Base-by-base conservation (phyloP, 2,329 filamentous ascomycete genomes). In the Leptographium galeiforme region DNA sequence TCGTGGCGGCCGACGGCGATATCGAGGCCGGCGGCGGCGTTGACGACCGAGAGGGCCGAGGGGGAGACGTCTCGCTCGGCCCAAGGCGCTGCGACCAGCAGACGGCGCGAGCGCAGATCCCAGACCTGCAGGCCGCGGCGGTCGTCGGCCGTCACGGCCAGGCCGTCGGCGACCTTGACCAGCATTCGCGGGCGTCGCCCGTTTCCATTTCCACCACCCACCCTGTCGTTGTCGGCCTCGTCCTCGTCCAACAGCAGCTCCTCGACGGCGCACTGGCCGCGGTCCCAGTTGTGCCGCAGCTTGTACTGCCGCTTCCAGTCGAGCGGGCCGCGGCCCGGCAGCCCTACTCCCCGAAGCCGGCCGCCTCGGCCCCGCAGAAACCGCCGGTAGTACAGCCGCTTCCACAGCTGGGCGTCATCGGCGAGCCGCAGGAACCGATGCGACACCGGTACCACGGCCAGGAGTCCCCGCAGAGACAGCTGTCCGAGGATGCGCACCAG, bases 221-320 rank as follows among this genome's bases (percentile, higher is more conserved):
- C n/a, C n/a, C n/a, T n/a, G n/a, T n/a, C n/a, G n/a, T n/a, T n/a
- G n/a, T n/a, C n/a, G n/a, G n/a, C n/a, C n/a, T n/a, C n/a, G n/a
- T n/a, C n/a, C 34, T 45, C 38, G 7, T 18, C 48, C 36, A 70
- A 52, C 74, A 70, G 75, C 34, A 96, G 78, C 66, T 95, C 87
- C 39, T 85, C 82, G 13, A 95, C 81, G 40, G 80, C 84, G 62
- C 89, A 95, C 59, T 79, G 82, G 0, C 91, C 93, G 57, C 77
- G 80, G 1, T 86, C 79, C 93, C 93, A 97, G 68, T 97, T 97
- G 64, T 95, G 86, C 47, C 87, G 78, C 50, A 96, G 73, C 62
- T 85, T 88, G 68, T 94, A 97, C 62, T 93, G 86, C 57, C 79
- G 78, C 71, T 94, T 95, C 90, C 90, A 96, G 63, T 93, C 80